These are phyloP conservation scores for Petunia secreta DNA, from an alignment of 257 asterid species.

Conservation along the genomic window DNA sequence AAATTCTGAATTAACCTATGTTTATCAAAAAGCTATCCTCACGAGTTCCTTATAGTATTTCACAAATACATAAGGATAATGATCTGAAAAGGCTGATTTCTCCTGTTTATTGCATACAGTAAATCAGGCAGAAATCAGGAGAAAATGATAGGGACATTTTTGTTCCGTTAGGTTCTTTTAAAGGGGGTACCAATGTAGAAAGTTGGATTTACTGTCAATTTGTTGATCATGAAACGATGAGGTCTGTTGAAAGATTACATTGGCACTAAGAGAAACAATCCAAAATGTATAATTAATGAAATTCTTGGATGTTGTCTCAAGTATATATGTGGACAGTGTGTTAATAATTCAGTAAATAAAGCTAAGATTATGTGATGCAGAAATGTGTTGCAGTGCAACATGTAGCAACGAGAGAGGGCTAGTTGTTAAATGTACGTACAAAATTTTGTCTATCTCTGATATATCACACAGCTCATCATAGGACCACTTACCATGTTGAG, in stretches of 20 bases:
- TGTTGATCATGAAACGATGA: not conserved
- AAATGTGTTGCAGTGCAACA: not conserved
- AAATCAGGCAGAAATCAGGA: constrained; percentile 23
- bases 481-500: constrained; percentile 30
- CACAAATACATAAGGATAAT: not conserved
- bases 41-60: not conserved
- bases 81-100: constrained; percentile 19
- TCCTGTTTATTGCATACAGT: not conserved
- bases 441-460: constrained; percentile 22
- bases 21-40: too few relatives aligned
- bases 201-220: constrained; percentile 21
- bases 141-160: not conserved
- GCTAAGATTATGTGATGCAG: constrained; percentile 13
- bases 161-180: constrained; percentile 23
- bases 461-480: constrained; percentile 27
- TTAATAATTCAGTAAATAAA: not conserved
- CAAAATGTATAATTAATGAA: constrained; percentile 6
- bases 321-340: constrained; percentile 3
- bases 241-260: not conserved
- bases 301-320: constrained; percentile 25
- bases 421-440: not conserved
- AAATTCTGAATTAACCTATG: too few relatives aligned
- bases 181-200: not conserved
- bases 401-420: constrained; percentile 1
- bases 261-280: not conserved